phyloP scores from a whole-genome alignment of 2,329 filamentous ascomycete species.

The Phialocephala subalpina region DNA sequence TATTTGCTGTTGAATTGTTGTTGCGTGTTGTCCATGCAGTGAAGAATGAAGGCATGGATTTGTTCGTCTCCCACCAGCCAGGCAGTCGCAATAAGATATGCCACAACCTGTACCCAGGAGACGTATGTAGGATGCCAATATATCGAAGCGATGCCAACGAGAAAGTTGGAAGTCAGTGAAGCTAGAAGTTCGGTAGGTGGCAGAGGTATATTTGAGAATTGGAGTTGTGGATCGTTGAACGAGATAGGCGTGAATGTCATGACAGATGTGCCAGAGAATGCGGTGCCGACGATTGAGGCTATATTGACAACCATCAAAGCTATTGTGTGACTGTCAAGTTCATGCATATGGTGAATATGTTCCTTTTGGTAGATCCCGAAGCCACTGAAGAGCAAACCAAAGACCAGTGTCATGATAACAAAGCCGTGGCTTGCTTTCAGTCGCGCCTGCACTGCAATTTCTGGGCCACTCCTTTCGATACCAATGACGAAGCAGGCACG shows the following conservation, averaged over 20 bases:
- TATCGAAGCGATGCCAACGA: slow-evolving; percentile 28
- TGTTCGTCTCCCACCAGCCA: slow-evolving; percentile 26
- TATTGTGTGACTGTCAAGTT: slow-evolving; percentile 19
- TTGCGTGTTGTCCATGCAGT: slow-evolving; percentile 13
- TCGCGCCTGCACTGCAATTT: slow-evolving; percentile 21
- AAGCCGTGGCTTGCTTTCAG: slow-evolving; percentile 34
- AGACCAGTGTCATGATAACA: slow-evolving; percentile 34
- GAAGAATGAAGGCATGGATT: slow-evolving; percentile 20
- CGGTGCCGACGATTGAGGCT: slow-evolving; percentile 25
- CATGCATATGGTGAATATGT: slow-evolving; percentile 19
- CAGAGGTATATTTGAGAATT: slow-evolving; percentile 24
- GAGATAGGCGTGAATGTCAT: slow-evolving; percentile 35
- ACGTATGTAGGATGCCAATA: slow-evolving; percentile 29
- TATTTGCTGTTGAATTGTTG: slow-evolving; percentile 15
- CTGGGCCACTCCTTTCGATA: slow-evolving; percentile 26
- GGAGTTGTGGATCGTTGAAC: slow-evolving; percentile 23
- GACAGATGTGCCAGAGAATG: slow-evolving; percentile 31
- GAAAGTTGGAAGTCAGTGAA: slow-evolving; percentile 27
- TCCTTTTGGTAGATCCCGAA: slow-evolving; percentile 25
- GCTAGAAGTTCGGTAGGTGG: slow-evolving; percentile 19
- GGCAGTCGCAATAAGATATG: slow-evolving; percentile 27
- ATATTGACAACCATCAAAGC: slow-evolving; percentile 28
- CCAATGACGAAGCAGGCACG: slow-evolving; percentile 34
- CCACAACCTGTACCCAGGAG: slow-evolving; percentile 31
- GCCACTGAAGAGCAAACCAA: slow-evolving; percentile 34